Conservation (phyloP, 106 monocot species). For the Dactylorhiza incarnata region DNA sequence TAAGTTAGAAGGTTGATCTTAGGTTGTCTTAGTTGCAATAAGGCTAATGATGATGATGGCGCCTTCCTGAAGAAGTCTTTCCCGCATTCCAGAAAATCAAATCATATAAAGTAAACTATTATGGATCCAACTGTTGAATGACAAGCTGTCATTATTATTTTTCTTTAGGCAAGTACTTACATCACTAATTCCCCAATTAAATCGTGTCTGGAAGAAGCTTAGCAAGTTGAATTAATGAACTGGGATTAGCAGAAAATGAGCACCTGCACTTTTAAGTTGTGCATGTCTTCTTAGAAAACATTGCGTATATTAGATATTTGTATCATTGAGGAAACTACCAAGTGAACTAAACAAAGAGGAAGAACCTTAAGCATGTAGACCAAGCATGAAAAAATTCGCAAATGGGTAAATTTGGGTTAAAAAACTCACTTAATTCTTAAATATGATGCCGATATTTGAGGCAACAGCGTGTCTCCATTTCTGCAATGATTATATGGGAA, state of each 20-base stretch:
- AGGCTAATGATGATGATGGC: too few relatives aligned
- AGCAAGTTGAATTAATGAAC: too few relatives aligned
- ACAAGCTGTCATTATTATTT: too few relatives aligned
- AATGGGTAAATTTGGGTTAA: not conserved
- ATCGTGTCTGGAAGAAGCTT: too few relatives aligned
- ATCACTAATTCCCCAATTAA: too few relatives aligned
- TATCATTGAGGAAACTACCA: not conserved
- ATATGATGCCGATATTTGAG: slow-evolving; percentile 56
- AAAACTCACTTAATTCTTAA: slow-evolving; percentile 73
- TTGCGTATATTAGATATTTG: slow-evolving; percentile 1
- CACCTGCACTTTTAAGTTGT: not conserved
- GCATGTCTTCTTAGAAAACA: not conserved
- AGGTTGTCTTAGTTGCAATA: too few relatives aligned
- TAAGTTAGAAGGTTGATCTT: too few relatives aligned
- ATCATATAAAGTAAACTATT: too few relatives aligned
- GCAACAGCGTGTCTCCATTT: slow-evolving; percentile 44
- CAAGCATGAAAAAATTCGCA: not conserved
- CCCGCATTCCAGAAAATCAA: too few relatives aligned
- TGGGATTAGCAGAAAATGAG: not conserved
- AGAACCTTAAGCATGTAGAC: not conserved
- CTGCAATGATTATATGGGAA: slow-evolving; percentile 25
- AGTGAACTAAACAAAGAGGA: not conserved
- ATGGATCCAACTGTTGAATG: too few relatives aligned
- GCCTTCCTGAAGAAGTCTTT: too few relatives aligned
- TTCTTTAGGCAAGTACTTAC: too few relatives aligned